phyloP scores from a whole-genome alignment of 2,329 filamentous ascomycete genomes.

The Phoma sp. region DNA sequence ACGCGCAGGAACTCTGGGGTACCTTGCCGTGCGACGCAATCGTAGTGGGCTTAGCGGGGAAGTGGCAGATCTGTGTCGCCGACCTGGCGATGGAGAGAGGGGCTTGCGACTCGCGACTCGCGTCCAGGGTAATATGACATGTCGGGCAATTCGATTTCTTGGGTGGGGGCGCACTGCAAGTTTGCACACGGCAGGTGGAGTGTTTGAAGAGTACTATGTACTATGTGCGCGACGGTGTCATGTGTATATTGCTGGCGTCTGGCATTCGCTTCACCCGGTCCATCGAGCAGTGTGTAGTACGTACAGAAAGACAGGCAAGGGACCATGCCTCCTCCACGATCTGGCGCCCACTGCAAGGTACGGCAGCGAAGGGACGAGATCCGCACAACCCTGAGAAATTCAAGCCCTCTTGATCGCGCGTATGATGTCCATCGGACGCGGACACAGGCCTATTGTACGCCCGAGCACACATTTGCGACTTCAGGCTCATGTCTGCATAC shows the following conservation, averaged over 20 bases:
- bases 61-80: not conserved
- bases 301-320: not conserved
- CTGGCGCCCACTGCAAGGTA: not conserved
- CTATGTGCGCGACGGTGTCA: not conserved
- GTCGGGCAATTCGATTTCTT: not conserved
- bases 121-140: not conserved
- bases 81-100: not conserved
- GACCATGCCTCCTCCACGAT: not conserved
- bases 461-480: not conserved
- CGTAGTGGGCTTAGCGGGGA: not conserved
- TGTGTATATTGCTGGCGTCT: not conserved
- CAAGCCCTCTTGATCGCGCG: constrained; percentile 7
- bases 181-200: not conserved
- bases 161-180: not conserved
- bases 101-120: not conserved
- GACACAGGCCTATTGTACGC: not conserved
- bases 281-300: not conserved
- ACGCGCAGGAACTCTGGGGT: constrained; percentile 4
- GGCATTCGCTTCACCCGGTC: not conserved
- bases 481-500: not conserved
- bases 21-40: constrained; percentile 12
- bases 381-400: not conserved
- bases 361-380: not conserved
- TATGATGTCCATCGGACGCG: not conserved
- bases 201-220: not conserved